phyloP scores from a whole-genome alignment of 805 yeast genomes.

The Barnettozyma salicaria region DNA sequence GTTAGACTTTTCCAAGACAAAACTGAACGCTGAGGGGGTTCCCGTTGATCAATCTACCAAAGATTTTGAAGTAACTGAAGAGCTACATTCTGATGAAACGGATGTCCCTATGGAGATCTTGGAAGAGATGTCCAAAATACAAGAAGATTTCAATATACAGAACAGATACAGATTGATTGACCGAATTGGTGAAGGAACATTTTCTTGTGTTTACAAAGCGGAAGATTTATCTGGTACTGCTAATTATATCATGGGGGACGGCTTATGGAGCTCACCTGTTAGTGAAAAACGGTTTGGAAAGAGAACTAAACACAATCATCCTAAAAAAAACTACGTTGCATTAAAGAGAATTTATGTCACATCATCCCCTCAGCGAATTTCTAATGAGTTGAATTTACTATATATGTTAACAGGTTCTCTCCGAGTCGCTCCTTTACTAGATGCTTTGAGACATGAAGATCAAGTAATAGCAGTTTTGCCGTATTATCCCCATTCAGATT shows the following conservation, averaged over 20 bases:
- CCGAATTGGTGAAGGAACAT: slow-evolving; percentile 80
- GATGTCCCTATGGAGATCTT: slow-evolving; percentile 47
- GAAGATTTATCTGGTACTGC: slow-evolving; percentile 36
- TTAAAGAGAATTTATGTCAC: slow-evolving; percentile 91
- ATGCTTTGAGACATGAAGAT: slow-evolving; percentile 81
- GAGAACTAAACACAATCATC: slow-evolving; percentile 28
- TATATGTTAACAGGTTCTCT: slow-evolving; percentile 61
- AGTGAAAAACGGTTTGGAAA: slow-evolving; percentile 24
- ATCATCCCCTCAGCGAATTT: slow-evolving; percentile 86
- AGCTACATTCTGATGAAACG: slow-evolving; percentile 29
- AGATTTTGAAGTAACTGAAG: slow-evolving; percentile 10
- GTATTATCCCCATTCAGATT: slow-evolving; percentile 85
- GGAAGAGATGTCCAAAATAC: slow-evolving; percentile 52
- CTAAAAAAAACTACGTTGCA: slow-evolving; percentile 52
- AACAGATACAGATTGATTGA: slow-evolving; percentile 30
- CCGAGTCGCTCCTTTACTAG: slow-evolving; percentile 82
- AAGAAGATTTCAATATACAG: slow-evolving; percentile 45
- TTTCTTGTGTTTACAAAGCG: slow-evolving; percentile 80
- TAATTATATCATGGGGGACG: slow-evolving; percentile 30
- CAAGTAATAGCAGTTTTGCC: slow-evolving; percentile 93
- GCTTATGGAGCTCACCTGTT: slow-evolving; percentile 29
- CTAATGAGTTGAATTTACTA: slow-evolving; percentile 77
- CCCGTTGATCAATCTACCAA: background rate
- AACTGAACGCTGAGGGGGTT: background rate
- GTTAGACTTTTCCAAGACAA: background rate